A percentile compares a stretch with the other conserved stretches of the same genome.
Conservation (phyloP, 2,329 filamentous ascomycete species). For the Colletotrichum abscissum region DNA sequence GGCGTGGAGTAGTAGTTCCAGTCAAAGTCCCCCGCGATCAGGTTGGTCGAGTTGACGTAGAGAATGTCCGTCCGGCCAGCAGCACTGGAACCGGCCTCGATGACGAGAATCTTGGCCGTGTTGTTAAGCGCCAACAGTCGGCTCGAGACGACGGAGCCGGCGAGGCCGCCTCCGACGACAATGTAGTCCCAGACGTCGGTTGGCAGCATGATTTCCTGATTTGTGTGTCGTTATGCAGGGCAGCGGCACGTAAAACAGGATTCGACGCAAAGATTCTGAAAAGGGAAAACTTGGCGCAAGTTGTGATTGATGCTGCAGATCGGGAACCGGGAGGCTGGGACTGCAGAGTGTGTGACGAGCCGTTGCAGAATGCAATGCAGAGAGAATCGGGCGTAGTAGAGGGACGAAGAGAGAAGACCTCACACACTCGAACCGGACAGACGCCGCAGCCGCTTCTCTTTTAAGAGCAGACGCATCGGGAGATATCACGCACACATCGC, state of each 20-base stretch:
- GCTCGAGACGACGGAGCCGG: conserved; percentile 49
- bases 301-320: not conserved
- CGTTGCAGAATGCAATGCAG: not conserved
- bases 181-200: conserved; percentile 47
- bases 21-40: conserved; percentile 46
- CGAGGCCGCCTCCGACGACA: conserved; percentile 51
- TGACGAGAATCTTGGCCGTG: conserved; percentile 47
- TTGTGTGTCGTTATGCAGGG: not conserved
- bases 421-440: not conserved
- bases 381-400: not conserved
- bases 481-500: not conserved
- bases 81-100: conserved; percentile 51
- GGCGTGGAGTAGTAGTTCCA: conserved; percentile 49
- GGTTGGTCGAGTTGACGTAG: conserved; percentile 41
- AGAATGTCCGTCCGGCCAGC: conserved; percentile 41
- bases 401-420: not conserved
- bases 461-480: not conserved
- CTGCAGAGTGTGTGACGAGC: not conserved
- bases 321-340: not conserved
- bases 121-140: conserved; percentile 42
- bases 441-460: not conserved
- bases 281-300: not conserved
- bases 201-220: not conserved
- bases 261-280: not conserved
- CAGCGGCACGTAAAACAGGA: not conserved